Evolutionary conservation across 306 rosid genomes (phyloP).

Genomic region (Sesbania bispinosa): DNA sequence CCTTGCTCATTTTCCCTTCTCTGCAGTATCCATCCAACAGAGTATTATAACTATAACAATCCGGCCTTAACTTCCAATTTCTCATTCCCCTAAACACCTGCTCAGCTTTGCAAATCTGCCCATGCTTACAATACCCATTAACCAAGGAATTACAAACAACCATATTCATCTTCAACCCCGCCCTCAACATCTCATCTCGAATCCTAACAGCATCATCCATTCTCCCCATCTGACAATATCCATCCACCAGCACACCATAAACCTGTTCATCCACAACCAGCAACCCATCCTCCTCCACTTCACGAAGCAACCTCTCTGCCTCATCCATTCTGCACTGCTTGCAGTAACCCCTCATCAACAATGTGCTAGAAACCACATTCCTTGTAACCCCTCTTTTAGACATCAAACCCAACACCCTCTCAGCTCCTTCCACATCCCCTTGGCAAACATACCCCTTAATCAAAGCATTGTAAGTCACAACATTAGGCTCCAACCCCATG

Average conservation of each 20-base stretch:
- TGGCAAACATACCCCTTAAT: constrained; percentile 54
- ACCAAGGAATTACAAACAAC: constrained; percentile 74
- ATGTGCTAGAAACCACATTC: constrained; percentile 59
- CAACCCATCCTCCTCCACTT: constrained; percentile 43
- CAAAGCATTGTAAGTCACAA: constrained; percentile 67
- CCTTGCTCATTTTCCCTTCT: constrained; percentile 31
- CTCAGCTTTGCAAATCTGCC: constrained; percentile 46
- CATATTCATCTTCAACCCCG: constrained; percentile 56
- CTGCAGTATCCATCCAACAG: constrained; percentile 43
- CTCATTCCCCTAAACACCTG: constrained; percentile 43
- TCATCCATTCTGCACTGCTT: constrained; percentile 50
- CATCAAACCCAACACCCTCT: constrained; percentile 53
- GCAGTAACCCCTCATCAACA: constrained; percentile 63
- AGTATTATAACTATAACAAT: constrained; percentile 41
- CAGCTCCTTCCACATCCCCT: constrained; percentile 58
- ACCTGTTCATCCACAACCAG: constrained; percentile 54
- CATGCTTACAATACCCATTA: constrained; percentile 65
- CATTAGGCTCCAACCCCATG: constrained; percentile 53
- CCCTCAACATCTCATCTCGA: constrained; percentile 56
- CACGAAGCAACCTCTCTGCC: constrained; percentile 59
- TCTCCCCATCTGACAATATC: constrained; percentile 62
- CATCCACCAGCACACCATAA: constrained; percentile 66
- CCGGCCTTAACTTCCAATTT: constrained; percentile 50
- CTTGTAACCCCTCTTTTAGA: constrained; percentile 43
- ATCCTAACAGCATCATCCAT: constrained; percentile 72